A percentile compares a stretch with the other conserved stretches of the same genome.
These are phyloP conservation scores for Limonium bicolor DNA, from an alignment of 148 eudicot genomes.

Conservation along the genomic window DNA sequence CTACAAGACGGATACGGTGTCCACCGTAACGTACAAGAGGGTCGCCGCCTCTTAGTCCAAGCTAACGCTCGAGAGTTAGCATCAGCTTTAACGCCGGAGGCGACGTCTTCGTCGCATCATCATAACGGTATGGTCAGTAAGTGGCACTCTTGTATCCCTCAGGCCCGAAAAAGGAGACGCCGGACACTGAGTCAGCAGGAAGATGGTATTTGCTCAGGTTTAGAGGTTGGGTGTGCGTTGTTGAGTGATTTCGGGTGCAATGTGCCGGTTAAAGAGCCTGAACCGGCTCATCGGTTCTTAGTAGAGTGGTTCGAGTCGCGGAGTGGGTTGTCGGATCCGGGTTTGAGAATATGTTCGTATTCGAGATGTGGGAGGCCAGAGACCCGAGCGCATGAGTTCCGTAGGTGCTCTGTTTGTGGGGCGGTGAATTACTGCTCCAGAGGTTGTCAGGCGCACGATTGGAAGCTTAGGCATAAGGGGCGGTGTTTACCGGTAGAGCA, in stretches of 20 bases:
- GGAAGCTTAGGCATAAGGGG: slow-evolving; percentile 52
- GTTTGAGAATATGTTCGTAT: slow-evolving; percentile 30
- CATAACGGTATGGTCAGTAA: too few relatives aligned
- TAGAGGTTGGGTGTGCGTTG: slow-evolving; percentile 4
- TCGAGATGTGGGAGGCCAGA: slow-evolving; percentile 52
- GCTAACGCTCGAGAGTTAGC: slow-evolving; percentile 28
- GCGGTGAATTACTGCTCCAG: slow-evolving; percentile 59
- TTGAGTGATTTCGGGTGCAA: slow-evolving; percentile 15
- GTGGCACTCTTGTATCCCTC: not conserved
- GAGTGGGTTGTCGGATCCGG: slow-evolving; percentile 1
- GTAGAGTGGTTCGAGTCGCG: slow-evolving; percentile 23
- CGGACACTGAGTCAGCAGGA: not conserved
- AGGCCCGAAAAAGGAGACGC: not conserved
- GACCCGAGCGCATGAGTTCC: slow-evolving; percentile 46
- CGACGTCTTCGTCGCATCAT: not conserved
- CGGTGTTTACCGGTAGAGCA: slow-evolving; percentile 33
- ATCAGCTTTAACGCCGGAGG: slow-evolving; percentile 6
- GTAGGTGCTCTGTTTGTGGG: slow-evolving; percentile 60
- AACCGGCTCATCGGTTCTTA: slow-evolving; percentile 26
- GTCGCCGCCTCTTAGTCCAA: slow-evolving; percentile 19
- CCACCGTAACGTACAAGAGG: slow-evolving; percentile 6
- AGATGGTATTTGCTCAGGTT: not conserved
- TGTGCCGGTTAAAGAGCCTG: slow-evolving; percentile 10
- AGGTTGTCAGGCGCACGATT: slow-evolving; percentile 31
- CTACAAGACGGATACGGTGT: slow-evolving; percentile 38